Evolutionary conservation across 495 filamentous ascomycete genomes (phyloP).

Genomic region (Penicillium pulvis): DNA sequence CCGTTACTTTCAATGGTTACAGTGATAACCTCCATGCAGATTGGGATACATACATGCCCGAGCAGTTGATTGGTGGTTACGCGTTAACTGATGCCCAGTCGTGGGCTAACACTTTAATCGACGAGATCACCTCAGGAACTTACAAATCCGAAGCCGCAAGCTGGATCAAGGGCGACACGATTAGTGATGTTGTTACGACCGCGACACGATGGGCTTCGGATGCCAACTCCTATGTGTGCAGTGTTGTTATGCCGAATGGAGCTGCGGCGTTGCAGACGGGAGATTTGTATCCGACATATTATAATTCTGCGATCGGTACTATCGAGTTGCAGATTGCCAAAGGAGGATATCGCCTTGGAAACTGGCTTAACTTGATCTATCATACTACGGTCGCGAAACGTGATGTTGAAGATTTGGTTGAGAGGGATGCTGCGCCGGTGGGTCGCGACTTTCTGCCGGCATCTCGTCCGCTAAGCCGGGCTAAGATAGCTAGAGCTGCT

Average conservation of each 20-base stretch:
- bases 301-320: slow-evolving; percentile 59
- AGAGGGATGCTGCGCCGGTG: slow-evolving; percentile 5
- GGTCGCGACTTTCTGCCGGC: slow-evolving; percentile 14
- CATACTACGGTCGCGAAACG: slow-evolving; percentile 20
- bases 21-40: slow-evolving; percentile 61
- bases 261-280: slow-evolving; percentile 25
- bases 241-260: slow-evolving; percentile 46
- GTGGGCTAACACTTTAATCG: slow-evolving; percentile 37
- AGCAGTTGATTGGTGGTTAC: slow-evolving; percentile 49
- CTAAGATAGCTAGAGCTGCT: slow-evolving; percentile 26
- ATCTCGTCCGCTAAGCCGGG: slow-evolving; percentile 19
- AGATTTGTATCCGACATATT: slow-evolving; percentile 44
- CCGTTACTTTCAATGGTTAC: slow-evolving; percentile 55
- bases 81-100: slow-evolving; percentile 33
- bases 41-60: slow-evolving; percentile 68
- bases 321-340: slow-evolving; percentile 75
- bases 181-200: slow-evolving; percentile 34
- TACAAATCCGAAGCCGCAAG: slow-evolving; percentile 45
- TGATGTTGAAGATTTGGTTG: slow-evolving; percentile 7
- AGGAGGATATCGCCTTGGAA: slow-evolving; percentile 67
- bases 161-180: slow-evolving; percentile 53
- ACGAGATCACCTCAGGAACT: slow-evolving; percentile 47
- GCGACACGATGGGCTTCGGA: slow-evolving; percentile 59
- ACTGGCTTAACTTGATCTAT: slow-evolving; percentile 31
- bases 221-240: slow-evolving; percentile 59